Conservation (phyloP, 2,329 filamentous ascomycete genomes). For the Rachicladosporium sp. region DNA sequence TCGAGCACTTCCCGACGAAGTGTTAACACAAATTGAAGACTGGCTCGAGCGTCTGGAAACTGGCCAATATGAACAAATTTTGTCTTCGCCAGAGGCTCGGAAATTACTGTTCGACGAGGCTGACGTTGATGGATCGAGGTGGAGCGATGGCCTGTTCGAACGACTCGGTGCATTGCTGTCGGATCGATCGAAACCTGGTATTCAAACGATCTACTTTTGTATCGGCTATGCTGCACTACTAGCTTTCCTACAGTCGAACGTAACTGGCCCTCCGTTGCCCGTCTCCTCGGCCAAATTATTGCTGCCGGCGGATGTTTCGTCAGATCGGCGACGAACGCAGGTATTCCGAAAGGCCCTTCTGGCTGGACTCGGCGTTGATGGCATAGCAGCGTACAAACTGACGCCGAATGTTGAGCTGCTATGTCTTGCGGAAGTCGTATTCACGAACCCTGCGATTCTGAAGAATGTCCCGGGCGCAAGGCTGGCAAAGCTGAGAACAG, state of each 20-base stretch:
- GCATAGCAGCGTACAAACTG: conserved; percentile 72
- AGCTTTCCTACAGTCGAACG: conserved; percentile 73
- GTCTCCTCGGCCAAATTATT: conserved; percentile 41
- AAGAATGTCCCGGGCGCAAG: conserved; percentile 34
- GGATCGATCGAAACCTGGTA: conserved; percentile 27
- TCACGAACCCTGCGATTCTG: conserved; percentile 37
- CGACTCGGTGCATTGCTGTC: conserved; percentile 27
- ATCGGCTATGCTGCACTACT: conserved; percentile 59
- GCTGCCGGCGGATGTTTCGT: conserved; percentile 36
- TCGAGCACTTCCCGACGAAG: conserved; percentile 29
- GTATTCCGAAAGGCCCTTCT: conserved; percentile 49
- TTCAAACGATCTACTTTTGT: conserved; percentile 34
- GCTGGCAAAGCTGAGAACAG: conserved; percentile 59
- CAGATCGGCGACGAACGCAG: conserved; percentile 23
- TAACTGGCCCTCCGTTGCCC: conserved; percentile 71
- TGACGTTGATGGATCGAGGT: conserved; percentile 10
- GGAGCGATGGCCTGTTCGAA: conserved; percentile 36
- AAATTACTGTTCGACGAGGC: conserved; percentile 1
- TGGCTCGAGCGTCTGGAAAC: conserved; percentile 28
- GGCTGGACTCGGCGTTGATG: conserved; percentile 63
- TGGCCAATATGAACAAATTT: conserved; percentile 30
- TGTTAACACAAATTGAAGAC: conserved; percentile 25
- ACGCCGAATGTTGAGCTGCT: conserved; percentile 78
- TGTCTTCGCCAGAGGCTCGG: conserved; percentile 26
- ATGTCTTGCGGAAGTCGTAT: conserved; percentile 54